Percentiles rank a stretch among this genome's conserved stretches.
These are phyloP conservation scores for Silybum marianum DNA, from an alignment of 129 eudicot species.

Conservation along the genomic window DNA sequence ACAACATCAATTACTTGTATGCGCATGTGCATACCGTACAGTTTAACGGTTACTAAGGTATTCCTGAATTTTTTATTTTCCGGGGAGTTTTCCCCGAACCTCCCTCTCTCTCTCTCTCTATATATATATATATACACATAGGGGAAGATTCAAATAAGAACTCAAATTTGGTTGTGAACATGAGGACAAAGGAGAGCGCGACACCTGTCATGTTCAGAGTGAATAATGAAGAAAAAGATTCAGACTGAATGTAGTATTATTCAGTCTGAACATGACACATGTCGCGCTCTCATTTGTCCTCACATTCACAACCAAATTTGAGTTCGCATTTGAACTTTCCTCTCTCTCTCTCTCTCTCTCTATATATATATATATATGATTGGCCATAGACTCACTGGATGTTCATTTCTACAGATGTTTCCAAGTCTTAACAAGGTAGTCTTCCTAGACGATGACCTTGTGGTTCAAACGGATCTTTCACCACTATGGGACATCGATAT, in stretches of 20 bases:
- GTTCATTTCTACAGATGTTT: constrained; percentile 59
- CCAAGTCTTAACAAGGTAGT: constrained; percentile 79
- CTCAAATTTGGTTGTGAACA: too few species aligned
- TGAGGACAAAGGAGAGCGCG: too few species aligned
- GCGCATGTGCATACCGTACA: neutral
- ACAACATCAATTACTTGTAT: neutral
- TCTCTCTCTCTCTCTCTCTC: neutral
- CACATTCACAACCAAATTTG: too few species aligned
- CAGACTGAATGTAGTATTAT: too few species aligned
- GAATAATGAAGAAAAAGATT: too few species aligned
- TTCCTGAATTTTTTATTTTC: too few species aligned
- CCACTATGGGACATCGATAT: constrained; percentile 95
- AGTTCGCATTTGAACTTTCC: neutral
- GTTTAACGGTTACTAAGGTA: neutral
- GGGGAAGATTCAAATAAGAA: too few species aligned
- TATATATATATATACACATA: neutral
- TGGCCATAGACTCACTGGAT: neutral
- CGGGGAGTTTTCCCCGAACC: neutral
- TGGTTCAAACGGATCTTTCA: constrained; percentile 86
- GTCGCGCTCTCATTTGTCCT: too few species aligned
- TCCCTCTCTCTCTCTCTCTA: neutral
- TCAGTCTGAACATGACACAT: too few species aligned
- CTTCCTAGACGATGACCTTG: constrained; percentile 91
- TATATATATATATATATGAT: too few species aligned
- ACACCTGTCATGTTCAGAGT: too few species aligned